A percentile compares a stretch with the other conserved stretches of the same genome.
Evolutionary conservation across 192 early-diverging fungal genomes (phyloP).

Genomic region (Backusella tarrabulga): DNA sequence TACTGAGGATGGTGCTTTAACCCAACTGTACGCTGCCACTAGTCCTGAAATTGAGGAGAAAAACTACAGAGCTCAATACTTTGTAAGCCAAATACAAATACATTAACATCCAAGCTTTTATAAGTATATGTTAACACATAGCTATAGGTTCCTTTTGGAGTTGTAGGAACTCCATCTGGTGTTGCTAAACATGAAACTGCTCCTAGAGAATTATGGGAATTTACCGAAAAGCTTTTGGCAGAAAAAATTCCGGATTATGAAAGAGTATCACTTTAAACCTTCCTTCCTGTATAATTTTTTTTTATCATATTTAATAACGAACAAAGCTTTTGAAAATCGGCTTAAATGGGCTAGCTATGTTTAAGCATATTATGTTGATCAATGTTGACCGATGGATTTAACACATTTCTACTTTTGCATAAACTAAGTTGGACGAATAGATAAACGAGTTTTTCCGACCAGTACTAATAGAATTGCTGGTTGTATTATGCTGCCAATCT

Average conservation of each 20-base stretch:
- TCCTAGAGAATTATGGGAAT: constrained; percentile 30
- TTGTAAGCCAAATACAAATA: constrained; percentile 22
- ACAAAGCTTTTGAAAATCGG: neutral
- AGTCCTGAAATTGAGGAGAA: constrained; percentile 53
- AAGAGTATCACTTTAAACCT: neutral
- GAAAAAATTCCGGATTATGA: constrained; percentile 33
- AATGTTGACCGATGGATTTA: no score
- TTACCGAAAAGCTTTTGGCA: constrained; percentile 26
- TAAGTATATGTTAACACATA: neutral
- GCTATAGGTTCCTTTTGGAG: constrained; percentile 26
- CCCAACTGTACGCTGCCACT: constrained; percentile 47
- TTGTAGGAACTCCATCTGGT: neutral
- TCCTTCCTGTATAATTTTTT: neutral
- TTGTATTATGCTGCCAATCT: no score
- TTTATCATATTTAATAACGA: neutral
- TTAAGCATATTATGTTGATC: no score
- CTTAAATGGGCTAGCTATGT: no score
- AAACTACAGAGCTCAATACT: constrained; percentile 36
- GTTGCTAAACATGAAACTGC: neutral
- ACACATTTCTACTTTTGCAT: no score
- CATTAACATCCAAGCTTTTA: neutral
- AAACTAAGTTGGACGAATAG: no score
- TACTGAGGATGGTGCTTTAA: constrained; percentile 45
- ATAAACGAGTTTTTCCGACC: no score
- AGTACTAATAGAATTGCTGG: no score